Conservation (phyloP, 768 basidiomycete species). For the Lanmaoa pseudosensibilis region DNA sequence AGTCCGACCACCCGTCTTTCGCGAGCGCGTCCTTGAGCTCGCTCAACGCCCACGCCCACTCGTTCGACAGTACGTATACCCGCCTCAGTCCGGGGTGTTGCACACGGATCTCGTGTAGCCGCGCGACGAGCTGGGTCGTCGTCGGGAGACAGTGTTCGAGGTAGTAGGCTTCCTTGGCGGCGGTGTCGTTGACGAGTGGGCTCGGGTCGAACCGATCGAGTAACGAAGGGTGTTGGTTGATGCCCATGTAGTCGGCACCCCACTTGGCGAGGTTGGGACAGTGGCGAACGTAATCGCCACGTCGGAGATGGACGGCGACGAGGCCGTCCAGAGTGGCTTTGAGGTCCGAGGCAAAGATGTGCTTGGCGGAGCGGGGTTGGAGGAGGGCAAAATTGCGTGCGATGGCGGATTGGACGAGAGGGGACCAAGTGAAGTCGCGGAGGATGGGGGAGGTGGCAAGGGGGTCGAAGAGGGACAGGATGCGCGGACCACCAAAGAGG, state of each 20-base stretch:
- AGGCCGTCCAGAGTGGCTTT: conserved; percentile 39
- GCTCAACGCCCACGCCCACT: conserved; percentile 43
- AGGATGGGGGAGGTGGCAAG: conserved; percentile 51
- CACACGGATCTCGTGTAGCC: conserved; percentile 36
- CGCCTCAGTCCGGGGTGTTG: conserved; percentile 32
- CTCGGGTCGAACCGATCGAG: conserved; percentile 41
- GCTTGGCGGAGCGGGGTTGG: conserved; percentile 33
- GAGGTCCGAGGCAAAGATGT: conserved; percentile 19
- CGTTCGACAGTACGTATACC: conserved; percentile 56
- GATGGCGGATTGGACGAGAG: conserved; percentile 50
- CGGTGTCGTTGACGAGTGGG: conserved; percentile 5
- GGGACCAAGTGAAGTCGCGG: conserved; percentile 52
- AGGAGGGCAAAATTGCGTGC: conserved; percentile 48
- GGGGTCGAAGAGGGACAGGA: conserved; percentile 44
- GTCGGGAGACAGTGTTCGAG: conserved; percentile 40
- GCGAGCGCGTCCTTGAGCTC: conserved; percentile 39
- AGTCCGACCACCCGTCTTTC: conserved; percentile 51
- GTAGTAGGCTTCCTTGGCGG: conserved; percentile 14
- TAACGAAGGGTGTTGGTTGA: conserved; percentile 44
- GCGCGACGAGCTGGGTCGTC: conserved; percentile 41
- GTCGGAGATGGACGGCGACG: conserved; percentile 55
- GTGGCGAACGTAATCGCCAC: conserved; percentile 61
- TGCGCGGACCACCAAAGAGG: conserved; percentile 44
- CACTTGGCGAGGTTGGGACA: conserved; percentile 50
- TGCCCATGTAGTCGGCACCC: conserved; percentile 48